phyloP scores from a whole-genome alignment of 352 stramenopile species.

The Globisporangium camurandrum region DNA sequence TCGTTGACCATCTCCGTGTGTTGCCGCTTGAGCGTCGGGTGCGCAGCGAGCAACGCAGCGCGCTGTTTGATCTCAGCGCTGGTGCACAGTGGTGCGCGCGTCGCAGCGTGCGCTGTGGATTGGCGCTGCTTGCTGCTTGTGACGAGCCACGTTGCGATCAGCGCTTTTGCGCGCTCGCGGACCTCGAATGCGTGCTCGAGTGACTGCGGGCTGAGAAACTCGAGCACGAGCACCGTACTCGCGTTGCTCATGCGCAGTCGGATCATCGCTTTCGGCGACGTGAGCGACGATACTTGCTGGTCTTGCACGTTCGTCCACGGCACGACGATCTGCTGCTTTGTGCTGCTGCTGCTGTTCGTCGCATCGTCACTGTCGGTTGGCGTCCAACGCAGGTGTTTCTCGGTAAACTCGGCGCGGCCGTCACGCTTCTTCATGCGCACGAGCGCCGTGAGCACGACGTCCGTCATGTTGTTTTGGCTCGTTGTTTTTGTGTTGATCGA shows the following conservation, averaged over 20 bases:
- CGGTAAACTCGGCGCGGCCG: constrained; percentile 46
- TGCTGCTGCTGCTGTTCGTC: not conserved
- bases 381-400: constrained; percentile 52
- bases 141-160: constrained; percentile 47
- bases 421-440: constrained; percentile 82
- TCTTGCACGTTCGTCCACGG: constrained; percentile 64
- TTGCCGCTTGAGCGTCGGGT: constrained; percentile 73
- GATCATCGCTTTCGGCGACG: constrained; percentile 76
- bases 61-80: constrained; percentile 80
- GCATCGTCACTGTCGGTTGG: constrained; percentile 19
- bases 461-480: constrained; percentile 1
- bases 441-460: constrained; percentile 28
- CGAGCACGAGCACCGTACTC: constrained; percentile 49
- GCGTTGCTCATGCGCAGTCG: constrained; percentile 61
- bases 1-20: constrained; percentile 86
- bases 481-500: too few species aligned
- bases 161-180: constrained; percentile 62
- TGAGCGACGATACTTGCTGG: constrained; percentile 73
- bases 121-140: constrained; percentile 30
- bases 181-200: constrained; percentile 62
- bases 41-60: constrained; percentile 60
- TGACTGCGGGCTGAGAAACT: constrained; percentile 44
- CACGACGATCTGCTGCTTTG: constrained; percentile 42
- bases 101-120: too few species aligned
- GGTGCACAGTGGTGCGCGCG: constrained; percentile 40